Base-by-base conservation (phyloP, 352 stramenopile species). In the Pythium aristosporum region DNA sequence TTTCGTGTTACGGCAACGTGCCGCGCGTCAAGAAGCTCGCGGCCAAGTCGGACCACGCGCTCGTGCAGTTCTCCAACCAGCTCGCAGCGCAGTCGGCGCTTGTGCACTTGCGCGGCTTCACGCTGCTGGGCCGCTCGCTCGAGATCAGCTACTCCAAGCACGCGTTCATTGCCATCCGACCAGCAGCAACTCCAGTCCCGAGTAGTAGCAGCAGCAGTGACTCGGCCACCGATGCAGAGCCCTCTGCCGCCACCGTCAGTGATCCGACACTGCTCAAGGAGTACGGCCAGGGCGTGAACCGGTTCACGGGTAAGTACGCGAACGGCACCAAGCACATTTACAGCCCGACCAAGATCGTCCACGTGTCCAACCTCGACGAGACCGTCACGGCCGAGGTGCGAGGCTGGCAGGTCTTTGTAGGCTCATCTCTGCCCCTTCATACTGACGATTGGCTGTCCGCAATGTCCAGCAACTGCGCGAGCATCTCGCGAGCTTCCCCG, bases 1-100 rank as follows among this genome's bases (percentile, higher is more conserved):
- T 89, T 32, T 89, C 80, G 20, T 89, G 77, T 54, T 89, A 89
- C 37, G 80, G 80, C 20, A 87, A 89, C 65, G 77, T 89, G 7
- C 60, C 69, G 11, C 80, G 77, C 36, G 59, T 89, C 53, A 87
- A 87, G 71, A 87, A 85, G 51, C 69, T 89, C 32, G 74, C 62
- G 20, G 68, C 57, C 30, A 89, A 89, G 51, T 67, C 74, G 6
- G 79, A 85, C 58, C 79, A 89, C 41, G 80, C 80, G 11, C 63
- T 89, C 15, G 63, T 89, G 25, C 80, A 89, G 66, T 89, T 86
- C 49, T 68, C 69, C 21, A 86, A 60, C 36, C 64, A 75, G n/a
- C 28, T 73, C 2, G 62, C 75, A 0, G 71, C 80, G 0, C 72
- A 82, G 50, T 87, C 74, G 10, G 79, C 79, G 21, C 60, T 88